Conservation (phyloP, 345 rosid species). For the Salix arbutifolia region DNA sequence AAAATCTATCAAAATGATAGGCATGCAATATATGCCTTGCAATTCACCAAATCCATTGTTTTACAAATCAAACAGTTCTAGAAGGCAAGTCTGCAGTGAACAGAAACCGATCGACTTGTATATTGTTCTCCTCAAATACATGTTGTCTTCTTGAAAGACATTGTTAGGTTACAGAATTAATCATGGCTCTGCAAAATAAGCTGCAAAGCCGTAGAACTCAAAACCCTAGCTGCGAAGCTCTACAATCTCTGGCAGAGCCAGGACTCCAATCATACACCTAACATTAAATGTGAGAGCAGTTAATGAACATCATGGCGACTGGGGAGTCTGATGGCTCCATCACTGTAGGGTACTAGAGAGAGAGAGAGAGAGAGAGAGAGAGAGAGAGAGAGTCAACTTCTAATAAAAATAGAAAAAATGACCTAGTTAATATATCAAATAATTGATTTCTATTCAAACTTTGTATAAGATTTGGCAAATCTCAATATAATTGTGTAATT, state of each 20-base stretch:
- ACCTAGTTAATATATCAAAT: too few relatives aligned
- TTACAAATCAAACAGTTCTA: background rate
- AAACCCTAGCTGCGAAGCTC: background rate
- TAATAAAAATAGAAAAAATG: too few relatives aligned
- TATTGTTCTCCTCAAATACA: background rate
- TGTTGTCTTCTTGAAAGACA: background rate
- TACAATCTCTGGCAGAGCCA: background rate
- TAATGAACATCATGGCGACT: background rate
- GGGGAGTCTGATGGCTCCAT: background rate
- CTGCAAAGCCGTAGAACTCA: background rate
- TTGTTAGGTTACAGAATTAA: background rate
- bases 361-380: too few relatives aligned
- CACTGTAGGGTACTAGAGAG: too few relatives aligned
- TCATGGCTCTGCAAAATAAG: background rate
- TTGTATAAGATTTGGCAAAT: too few relatives aligned
- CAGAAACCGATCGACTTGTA: background rate
- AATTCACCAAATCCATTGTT: background rate
- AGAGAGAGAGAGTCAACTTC: too few relatives aligned
- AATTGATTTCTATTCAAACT: too few relatives aligned
- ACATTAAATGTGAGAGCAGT: background rate
- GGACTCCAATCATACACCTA: background rate
- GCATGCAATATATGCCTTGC: background rate
- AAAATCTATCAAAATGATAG: background rate
- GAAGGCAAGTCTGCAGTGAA: background rate
- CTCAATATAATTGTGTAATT: too few relatives aligned